Conservation (phyloP, 306 rosid genomes). For the Fragaria vesca region DNA sequence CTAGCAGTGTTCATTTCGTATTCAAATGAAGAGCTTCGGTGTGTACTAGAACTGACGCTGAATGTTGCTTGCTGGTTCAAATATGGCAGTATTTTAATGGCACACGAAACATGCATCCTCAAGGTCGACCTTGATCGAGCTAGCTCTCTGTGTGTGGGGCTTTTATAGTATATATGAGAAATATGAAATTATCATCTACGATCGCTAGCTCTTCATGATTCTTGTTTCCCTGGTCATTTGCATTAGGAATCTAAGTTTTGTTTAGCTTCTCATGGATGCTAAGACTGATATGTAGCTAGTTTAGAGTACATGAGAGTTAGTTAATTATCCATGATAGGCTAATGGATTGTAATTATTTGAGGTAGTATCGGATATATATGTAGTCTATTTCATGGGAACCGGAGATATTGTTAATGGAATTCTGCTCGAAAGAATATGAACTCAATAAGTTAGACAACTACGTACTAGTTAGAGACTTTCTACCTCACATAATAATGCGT, state of each 20-base stretch:
- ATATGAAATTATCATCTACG: neutral
- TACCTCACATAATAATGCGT: no score
- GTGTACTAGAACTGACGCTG: neutral
- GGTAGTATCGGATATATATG: no score
- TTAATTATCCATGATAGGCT: no score
- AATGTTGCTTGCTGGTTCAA: neutral
- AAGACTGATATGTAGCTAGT: neutral
- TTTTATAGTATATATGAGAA: neutral
- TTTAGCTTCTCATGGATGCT: conserved; percentile 15
- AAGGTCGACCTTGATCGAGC: neutral
- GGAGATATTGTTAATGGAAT: no score
- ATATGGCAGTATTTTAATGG: neutral
- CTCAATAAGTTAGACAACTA: no score
- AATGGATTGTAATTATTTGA: no score
- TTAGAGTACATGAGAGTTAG: no score
- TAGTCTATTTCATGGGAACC: no score
- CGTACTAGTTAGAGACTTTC: no score
- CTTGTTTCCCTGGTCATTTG: neutral
- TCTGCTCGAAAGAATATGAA: no score
- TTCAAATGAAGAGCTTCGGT: neutral
- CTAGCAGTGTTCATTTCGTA: neutral
- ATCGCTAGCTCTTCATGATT: neutral
- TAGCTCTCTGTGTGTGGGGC: neutral
- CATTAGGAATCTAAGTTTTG: neutral
- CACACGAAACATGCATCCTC: neutral